phyloP scores from a whole-genome alignment of 176 grass and related monocot species.

The Lolium perenne region DNA sequence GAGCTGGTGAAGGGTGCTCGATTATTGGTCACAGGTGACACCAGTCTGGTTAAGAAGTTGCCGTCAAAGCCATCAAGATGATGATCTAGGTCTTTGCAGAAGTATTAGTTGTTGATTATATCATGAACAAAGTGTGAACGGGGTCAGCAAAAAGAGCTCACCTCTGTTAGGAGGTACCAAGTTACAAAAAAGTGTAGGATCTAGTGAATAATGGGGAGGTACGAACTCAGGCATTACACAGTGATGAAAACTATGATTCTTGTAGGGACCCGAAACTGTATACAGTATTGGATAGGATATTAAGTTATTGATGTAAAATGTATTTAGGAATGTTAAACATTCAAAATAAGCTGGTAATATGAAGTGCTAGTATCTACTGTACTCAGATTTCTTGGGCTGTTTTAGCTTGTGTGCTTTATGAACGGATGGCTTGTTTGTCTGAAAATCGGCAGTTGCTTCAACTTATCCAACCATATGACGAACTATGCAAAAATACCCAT shows the following conservation, averaged over 20 bases:
- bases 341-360: slow-evolving; percentile 40
- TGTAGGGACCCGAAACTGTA: slow-evolving; percentile 12
- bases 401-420: slow-evolving; percentile 25
- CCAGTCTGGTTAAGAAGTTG: slow-evolving; percentile 52
- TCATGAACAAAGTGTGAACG: slow-evolving; percentile 22
- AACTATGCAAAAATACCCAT: neutral
- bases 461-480: neutral
- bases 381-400: slow-evolving; percentile 1
- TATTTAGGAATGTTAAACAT: slow-evolving; percentile 24
- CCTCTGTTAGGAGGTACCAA: slow-evolving; percentile 28
- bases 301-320: slow-evolving; percentile 45
- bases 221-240: slow-evolving; percentile 29
- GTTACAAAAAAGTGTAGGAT: slow-evolving; percentile 28
- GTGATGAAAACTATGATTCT: slow-evolving; percentile 2
- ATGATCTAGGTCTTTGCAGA: slow-evolving; percentile 39
- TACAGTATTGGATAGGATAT: slow-evolving; percentile 41
- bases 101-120: slow-evolving; percentile 6
- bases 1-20: slow-evolving; percentile 90
- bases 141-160: neutral
- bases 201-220: slow-evolving; percentile 3
- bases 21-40: slow-evolving; percentile 70
- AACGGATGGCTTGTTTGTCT: neutral
- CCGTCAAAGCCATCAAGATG: slow-evolving; percentile 50
- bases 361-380: neutral
- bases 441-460: slow-evolving; percentile 25